Conservation (phyloP, 768 basidiomycete genomes). For the Baorangia bicolor region DNA sequence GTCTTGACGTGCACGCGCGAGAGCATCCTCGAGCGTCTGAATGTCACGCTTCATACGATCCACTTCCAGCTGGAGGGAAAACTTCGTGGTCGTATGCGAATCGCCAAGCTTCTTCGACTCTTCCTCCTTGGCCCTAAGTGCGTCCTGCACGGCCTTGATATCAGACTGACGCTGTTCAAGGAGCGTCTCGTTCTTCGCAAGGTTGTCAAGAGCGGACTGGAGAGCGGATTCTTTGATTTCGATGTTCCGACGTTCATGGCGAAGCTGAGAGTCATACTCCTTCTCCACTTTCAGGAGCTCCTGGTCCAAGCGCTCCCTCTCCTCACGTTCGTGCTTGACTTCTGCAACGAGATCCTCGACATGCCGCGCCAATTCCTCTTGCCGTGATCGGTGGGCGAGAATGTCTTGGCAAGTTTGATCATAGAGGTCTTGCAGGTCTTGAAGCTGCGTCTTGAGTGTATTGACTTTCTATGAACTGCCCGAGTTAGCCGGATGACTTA, state of each 20-base stretch:
- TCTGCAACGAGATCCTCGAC: conserved; percentile 70
- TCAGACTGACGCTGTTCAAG: conserved; percentile 76
- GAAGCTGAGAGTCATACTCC: conserved; percentile 60
- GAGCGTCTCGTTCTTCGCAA: conserved; percentile 59
- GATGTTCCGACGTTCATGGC: conserved; percentile 58
- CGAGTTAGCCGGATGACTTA: background rate
- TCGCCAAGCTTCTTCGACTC: conserved; percentile 83
- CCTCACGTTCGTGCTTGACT: conserved; percentile 55
- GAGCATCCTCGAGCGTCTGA: conserved; percentile 75
- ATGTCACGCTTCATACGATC: conserved; percentile 86
- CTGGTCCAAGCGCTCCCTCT: conserved; percentile 51
- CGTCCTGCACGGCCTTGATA: conserved; percentile 66
- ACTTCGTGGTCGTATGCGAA: conserved; percentile 76
- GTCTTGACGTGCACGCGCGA: conserved; percentile 68
- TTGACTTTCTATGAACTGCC: conserved; percentile 59
- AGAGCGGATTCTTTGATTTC: conserved; percentile 72
- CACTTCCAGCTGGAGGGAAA: conserved; percentile 86
- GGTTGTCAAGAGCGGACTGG: conserved; percentile 59
- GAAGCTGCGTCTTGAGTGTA: conserved; percentile 59
- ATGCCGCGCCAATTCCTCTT: conserved; percentile 76
- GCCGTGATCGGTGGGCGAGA: conserved; percentile 62
- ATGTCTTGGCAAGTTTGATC: conserved; percentile 63
- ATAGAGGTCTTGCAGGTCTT: conserved; percentile 63
- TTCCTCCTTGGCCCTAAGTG: conserved; percentile 67
- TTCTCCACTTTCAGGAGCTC: conserved; percentile 59